phyloP scores from a whole-genome alignment of 345 rosid species.

The Hibiscus syriacus region DNA sequence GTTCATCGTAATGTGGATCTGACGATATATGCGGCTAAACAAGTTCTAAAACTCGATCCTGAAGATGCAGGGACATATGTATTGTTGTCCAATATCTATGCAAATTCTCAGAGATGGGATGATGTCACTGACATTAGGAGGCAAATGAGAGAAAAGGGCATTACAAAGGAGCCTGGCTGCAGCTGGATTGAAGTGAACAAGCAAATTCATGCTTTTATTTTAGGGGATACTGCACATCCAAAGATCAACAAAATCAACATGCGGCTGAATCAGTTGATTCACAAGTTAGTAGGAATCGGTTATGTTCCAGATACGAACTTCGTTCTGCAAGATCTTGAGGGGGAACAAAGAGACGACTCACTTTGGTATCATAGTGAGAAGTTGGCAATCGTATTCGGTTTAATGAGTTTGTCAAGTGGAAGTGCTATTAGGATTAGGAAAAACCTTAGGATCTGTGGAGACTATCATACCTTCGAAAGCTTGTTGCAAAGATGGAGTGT shows the following conservation, averaged over 20 bases:
- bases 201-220: slow-evolving; percentile 48
- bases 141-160: slow-evolving; percentile 32
- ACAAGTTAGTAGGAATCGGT: slow-evolving; percentile 31
- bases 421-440: slow-evolving; percentile 49
- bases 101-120: slow-evolving; percentile 46
- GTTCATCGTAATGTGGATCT: slow-evolving; percentile 43
- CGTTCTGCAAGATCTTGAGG: background rate
- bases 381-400: slow-evolving; percentile 46
- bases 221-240: slow-evolving; percentile 50
- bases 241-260: slow-evolving; percentile 29
- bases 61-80: slow-evolving; percentile 52
- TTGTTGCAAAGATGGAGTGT: slow-evolving; percentile 32
- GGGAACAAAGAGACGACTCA: slow-evolving; percentile 47
- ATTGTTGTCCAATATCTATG: slow-evolving; percentile 50
- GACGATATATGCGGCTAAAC: slow-evolving; percentile 44
- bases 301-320: slow-evolving; percentile 49
- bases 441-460: slow-evolving; percentile 52
- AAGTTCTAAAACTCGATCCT: slow-evolving; percentile 40
- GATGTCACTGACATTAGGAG: slow-evolving; percentile 39
- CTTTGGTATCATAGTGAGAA: slow-evolving; percentile 52
- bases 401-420: slow-evolving; percentile 24
- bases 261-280: slow-evolving; percentile 25
- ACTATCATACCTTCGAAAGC: slow-evolving; percentile 48
- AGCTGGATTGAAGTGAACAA: slow-evolving; percentile 61
- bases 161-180: slow-evolving; percentile 52